Evolutionary conservation across 2,329 filamentous ascomycete genomes (phyloP).

Genomic region (Cladosporium phlei): DNA sequence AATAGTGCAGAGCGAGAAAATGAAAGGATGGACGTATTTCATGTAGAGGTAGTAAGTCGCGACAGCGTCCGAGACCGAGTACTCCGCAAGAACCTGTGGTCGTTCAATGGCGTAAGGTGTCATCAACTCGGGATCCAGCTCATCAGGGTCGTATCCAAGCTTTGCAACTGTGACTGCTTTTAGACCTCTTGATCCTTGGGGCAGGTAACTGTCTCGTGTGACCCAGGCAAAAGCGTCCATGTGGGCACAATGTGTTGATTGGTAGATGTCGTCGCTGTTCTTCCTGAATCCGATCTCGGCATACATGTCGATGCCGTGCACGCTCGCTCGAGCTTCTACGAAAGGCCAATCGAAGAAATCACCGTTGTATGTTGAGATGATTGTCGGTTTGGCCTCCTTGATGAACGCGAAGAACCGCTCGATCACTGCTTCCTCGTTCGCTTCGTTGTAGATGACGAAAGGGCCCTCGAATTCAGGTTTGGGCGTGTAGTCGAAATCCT

Average conservation of each 20-base stretch:
- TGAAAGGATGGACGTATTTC: slow-evolving; percentile 99
- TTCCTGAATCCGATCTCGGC: slow-evolving; percentile 95
- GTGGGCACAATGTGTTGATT: slow-evolving; percentile 91
- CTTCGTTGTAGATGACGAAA: slow-evolving; percentile 98
- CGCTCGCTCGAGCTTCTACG: slow-evolving; percentile 85
- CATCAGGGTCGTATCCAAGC: slow-evolving; percentile 95
- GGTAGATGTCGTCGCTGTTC: slow-evolving; percentile 92
- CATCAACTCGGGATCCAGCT: slow-evolving; percentile 96
- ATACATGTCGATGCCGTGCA: slow-evolving; percentile 98
- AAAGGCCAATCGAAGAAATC: slow-evolving; percentile 99
- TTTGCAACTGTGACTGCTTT: slow-evolving; percentile 98
- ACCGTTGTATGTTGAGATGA: slow-evolving; percentile 99
- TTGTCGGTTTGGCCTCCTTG: slow-evolving; percentile 88
- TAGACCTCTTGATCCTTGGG: slow-evolving; percentile 91
- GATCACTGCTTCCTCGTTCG: slow-evolving; percentile 79
- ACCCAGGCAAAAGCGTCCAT: slow-evolving; percentile 99
- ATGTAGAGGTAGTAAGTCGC: slow-evolving; percentile 99
- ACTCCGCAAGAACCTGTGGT: slow-evolving; percentile 91
- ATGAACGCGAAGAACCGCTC: slow-evolving; percentile 94
- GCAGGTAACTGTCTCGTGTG: slow-evolving; percentile 95
- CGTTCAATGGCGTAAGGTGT: slow-evolving; percentile 80
- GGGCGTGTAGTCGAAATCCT: slow-evolving; percentile 96
- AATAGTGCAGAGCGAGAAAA: slow-evolving; percentile 97
- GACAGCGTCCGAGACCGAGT: slow-evolving; percentile 97
- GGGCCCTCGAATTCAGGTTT: slow-evolving; percentile 92